These are phyloP conservation scores for Chlamydomonas sp. DNA, from an alignment of 139 green algal species.

Conservation along the genomic window DNA sequence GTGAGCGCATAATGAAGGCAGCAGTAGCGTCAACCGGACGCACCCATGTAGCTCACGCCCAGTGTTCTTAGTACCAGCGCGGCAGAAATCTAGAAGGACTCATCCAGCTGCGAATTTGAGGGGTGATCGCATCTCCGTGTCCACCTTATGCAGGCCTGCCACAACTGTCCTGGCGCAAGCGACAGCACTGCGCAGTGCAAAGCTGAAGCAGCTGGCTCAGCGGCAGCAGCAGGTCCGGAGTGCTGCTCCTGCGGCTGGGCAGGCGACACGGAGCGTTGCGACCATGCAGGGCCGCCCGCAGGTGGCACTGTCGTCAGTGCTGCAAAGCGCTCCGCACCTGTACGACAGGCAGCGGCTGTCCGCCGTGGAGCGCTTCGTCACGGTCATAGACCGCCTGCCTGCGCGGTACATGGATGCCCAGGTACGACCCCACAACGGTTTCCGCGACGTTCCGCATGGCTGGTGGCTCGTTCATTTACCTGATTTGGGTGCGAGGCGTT, in stretches of 20 bases:
- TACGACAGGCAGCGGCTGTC: constrained; percentile 65
- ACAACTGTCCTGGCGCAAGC: constrained; percentile 29
- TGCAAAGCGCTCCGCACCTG: constrained; percentile 49
- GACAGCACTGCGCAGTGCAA: not conserved
- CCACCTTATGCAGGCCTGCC: not conserved
- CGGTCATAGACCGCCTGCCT: constrained; percentile 59
- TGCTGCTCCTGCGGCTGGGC: not conserved
- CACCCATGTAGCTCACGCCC: not conserved
- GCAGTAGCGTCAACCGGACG: not conserved
- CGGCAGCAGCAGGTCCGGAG: constrained; percentile 11
- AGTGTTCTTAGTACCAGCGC: no score
- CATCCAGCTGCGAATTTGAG: no score
- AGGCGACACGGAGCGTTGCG: not conserved
- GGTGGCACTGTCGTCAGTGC: constrained; percentile 46
- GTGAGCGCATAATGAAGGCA: not conserved
- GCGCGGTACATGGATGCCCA: constrained; percentile 52
- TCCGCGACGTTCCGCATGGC: not conserved
- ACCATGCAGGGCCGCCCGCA: not conserved
- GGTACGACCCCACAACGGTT: constrained; percentile 12
- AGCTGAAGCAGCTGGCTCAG: constrained; percentile 38
- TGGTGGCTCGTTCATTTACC: not conserved
- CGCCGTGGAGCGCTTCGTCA: constrained; percentile 60
- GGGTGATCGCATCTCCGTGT: not conserved
- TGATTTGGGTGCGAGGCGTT: not conserved
- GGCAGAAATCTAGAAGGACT: no score